These are phyloP conservation scores for Candida neerlandica DNA, from an alignment of 1,139 yeast genomes.

Conservation along the genomic window DNA sequence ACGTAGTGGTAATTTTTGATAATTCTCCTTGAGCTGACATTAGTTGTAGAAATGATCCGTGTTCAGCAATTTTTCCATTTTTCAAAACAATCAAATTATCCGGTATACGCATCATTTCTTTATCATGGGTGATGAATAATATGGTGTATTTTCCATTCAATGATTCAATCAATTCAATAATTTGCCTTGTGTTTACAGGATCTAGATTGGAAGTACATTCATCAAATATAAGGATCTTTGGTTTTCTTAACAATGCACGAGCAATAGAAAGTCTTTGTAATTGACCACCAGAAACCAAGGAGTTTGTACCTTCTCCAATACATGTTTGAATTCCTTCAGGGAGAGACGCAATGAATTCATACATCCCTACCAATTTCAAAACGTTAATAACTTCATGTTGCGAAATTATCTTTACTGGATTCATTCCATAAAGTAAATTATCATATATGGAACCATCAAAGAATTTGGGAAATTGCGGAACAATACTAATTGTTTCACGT, in stretches of 20 bases:
- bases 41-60: slow-evolving; percentile 21
- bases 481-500: slow-evolving; percentile 58
- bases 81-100: slow-evolving; percentile 45
- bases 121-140: slow-evolving; percentile 61
- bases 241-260: slow-evolving; percentile 66
- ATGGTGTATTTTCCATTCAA: slow-evolving; percentile 41
- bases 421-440: slow-evolving; percentile 66
- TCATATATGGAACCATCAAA: slow-evolving; percentile 70
- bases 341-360: slow-evolving; percentile 51
- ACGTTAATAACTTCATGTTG: slow-evolving; percentile 42
- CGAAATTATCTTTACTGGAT: slow-evolving; percentile 21
- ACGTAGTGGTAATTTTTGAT: slow-evolving; percentile 14
- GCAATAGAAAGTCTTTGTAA: slow-evolving; percentile 76
- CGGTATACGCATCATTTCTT: slow-evolving; percentile 54
- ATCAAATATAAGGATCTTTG: slow-evolving; percentile 67
- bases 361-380: slow-evolving; percentile 50
- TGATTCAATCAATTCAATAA: slow-evolving; percentile 45
- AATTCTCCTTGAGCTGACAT: slow-evolving; percentile 20
- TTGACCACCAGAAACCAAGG: slow-evolving; percentile 77
- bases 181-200: slow-evolving; percentile 46
- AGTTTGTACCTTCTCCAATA: slow-evolving; percentile 52
- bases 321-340: slow-evolving; percentile 60
- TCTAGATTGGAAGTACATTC: slow-evolving; percentile 85
- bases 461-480: slow-evolving; percentile 67
- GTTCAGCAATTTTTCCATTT: slow-evolving; percentile 46